Evolutionary conservation across 371 early-diverging fungal species (phyloP), one percentile per base, ranked within the genome.

Genomic region (Mortierella sp.): DNA sequence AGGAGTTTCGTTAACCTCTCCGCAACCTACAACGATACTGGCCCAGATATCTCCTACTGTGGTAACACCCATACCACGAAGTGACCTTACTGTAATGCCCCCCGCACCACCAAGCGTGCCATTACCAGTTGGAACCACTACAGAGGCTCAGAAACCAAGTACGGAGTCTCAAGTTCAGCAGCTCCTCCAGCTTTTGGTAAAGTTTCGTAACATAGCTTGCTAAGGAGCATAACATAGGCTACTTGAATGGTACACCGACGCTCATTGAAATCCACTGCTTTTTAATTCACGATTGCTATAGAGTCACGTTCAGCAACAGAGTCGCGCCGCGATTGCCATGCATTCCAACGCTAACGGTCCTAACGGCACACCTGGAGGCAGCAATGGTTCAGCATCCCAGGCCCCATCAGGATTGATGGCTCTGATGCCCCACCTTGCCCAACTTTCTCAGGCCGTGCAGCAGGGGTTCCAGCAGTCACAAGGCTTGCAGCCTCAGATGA

Each of bases 91-190:
- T 10, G n/a, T 62, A 40, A 28, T 62, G 47, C 43, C 61, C 12
- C 14, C 54, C 22, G 43, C 32, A 30, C 20, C 43, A 9, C 28
- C 28, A n/a, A 60, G 47, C 37, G 43, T 49, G 12, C 40, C 61
- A 3, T 1, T 40, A 39, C 14, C 43, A 22, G 43, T 35, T 3
- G 18, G 59, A 6, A 20, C 45, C 43, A 28, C 64, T 4, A 43
- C 26, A 18, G 68, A 73, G 4, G 16, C 30, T 26, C 58, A 55
- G 14, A 74, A 64, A 11, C 28, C 73, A 6, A 73, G 51, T 30
- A 45, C 75, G 2, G 75, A 74, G 47, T 37, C 70, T 20, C 75
- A 75, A 58, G 75, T 75, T 11, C 75, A 75, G 40, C 75, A 75
- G 35, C 59, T 75, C 18, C 70, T 75, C 16, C 66, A 69, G 26